Conservation (phyloP, 2,329 filamentous ascomycete species). For the Magnaporthales sp. region DNA sequence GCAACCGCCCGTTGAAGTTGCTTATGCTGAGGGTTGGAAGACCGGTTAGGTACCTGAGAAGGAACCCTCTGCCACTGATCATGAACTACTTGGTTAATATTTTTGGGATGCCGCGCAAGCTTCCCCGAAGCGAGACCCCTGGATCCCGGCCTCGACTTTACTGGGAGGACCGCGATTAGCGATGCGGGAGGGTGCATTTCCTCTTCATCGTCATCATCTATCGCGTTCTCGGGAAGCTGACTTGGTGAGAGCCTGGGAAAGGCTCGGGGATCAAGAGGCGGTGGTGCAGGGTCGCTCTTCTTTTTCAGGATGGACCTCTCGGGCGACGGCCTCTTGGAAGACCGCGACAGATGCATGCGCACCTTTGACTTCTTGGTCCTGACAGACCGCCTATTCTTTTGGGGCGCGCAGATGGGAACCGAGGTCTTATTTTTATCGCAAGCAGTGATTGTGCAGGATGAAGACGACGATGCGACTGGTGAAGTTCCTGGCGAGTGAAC, state of each 20-base stretch:
- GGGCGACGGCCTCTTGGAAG: not conserved
- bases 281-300: not conserved
- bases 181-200: not conserved
- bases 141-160: not conserved
- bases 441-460: not conserved
- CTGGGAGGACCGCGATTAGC: not conserved
- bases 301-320: not conserved
- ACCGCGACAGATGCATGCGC: not conserved
- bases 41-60: not conserved
- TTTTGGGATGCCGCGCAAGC: not conserved
- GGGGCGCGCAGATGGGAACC: not conserved
- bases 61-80: not conserved
- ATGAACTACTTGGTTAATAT: not conserved
- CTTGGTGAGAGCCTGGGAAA: not conserved
- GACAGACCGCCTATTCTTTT: not conserved
- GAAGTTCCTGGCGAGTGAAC: not conserved
- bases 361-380: constrained; percentile 24
- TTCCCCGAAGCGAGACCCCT: not conserved
- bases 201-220: not conserved
- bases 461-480: not conserved
- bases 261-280: not conserved
- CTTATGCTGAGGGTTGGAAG: not conserved
- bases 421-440: too few relatives aligned
- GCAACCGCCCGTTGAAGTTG: not conserved
- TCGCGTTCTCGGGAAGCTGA: not conserved